phyloP scores from a whole-genome alignment of 371 early-diverging fungal species.

The Nosema muscidifuracis region DNA sequence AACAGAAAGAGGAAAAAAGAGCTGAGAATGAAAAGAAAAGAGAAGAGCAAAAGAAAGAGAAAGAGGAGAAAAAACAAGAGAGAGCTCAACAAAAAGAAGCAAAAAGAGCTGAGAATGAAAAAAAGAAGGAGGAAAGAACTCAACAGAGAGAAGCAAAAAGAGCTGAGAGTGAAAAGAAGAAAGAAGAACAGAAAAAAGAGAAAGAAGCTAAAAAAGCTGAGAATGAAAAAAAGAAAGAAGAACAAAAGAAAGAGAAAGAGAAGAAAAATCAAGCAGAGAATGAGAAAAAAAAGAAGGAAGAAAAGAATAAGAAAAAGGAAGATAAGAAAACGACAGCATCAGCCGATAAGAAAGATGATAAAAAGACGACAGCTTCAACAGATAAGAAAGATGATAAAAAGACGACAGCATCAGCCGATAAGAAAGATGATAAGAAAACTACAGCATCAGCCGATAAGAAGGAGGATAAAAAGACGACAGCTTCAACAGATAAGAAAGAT shows the following conservation, averaged over 20 bases:
- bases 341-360: constrained; percentile 5
- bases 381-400: neutral
- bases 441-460: too few relatives aligned
- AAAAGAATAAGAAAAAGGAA: constrained; percentile 13
- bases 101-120: constrained; percentile 11
- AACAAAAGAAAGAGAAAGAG: constrained; percentile 5
- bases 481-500: too few relatives aligned
- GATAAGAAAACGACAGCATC: too few relatives aligned
- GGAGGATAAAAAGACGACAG: too few relatives aligned
- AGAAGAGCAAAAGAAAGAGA: constrained; percentile 15
- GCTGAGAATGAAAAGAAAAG: constrained; percentile 3
- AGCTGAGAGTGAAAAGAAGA: constrained; percentile 4
- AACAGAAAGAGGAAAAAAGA: constrained; percentile 1
- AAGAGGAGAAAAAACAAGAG: constrained; percentile 15
- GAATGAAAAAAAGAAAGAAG: too few relatives aligned
- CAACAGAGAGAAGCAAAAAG: constrained; percentile 12
- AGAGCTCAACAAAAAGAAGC: constrained; percentile 3
- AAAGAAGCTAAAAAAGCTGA: too few relatives aligned
- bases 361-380: constrained; percentile 21
- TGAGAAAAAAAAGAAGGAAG: constrained; percentile 14
- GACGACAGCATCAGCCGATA: neutral
- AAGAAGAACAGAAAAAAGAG: constrained; percentile 32
- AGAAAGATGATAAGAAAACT: neutral
- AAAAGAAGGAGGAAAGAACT: constrained; percentile 18
- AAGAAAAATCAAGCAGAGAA: constrained; percentile 10